Percentiles rank a stretch among this genome's conserved stretches.
Conservation (phyloP, 2,329 filamentous ascomycete genomes). For the Pseudogymnoascus sp. region DNA sequence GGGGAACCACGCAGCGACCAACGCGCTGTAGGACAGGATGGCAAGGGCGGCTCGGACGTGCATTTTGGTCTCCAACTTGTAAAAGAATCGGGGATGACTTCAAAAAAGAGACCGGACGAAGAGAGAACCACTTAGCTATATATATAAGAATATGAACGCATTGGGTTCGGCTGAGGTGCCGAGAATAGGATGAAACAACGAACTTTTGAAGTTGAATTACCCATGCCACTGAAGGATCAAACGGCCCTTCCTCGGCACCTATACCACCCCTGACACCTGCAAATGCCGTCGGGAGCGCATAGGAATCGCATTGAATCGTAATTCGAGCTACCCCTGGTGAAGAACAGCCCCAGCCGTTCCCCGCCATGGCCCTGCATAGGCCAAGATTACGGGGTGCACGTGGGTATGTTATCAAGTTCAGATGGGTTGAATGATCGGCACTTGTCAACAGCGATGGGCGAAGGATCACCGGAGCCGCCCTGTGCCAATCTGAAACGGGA, state of each 20-base stretch:
- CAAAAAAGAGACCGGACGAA: not conserved
- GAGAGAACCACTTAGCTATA: not conserved
- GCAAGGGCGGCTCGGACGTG: not conserved
- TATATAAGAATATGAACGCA: not conserved
- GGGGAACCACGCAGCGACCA: conserved; percentile 17
- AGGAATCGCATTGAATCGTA: not conserved
- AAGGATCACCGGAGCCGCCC: not conserved
- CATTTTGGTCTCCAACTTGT: not conserved
- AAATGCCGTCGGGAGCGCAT: not conserved
- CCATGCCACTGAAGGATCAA: not conserved
- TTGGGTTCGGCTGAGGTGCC: not conserved
- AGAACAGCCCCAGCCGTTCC: not conserved
- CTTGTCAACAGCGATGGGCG: not conserved
- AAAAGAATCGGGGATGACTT: not conserved
- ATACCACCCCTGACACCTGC: not conserved
- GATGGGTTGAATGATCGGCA: not conserved
- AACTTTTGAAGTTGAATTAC: too few relatives aligned
- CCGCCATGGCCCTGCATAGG: not conserved
- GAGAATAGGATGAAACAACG: not conserved
- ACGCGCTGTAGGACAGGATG: not conserved
- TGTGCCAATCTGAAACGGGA: not conserved
- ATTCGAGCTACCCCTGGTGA: not conserved
- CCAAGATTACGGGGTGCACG: conserved; percentile 2
- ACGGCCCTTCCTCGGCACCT: conserved; percentile 5
- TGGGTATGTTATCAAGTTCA: not conserved